Evolutionary conservation across 2,329 filamentous ascomycete species (phyloP).

Genomic region (Penicillium polonicum): DNA sequence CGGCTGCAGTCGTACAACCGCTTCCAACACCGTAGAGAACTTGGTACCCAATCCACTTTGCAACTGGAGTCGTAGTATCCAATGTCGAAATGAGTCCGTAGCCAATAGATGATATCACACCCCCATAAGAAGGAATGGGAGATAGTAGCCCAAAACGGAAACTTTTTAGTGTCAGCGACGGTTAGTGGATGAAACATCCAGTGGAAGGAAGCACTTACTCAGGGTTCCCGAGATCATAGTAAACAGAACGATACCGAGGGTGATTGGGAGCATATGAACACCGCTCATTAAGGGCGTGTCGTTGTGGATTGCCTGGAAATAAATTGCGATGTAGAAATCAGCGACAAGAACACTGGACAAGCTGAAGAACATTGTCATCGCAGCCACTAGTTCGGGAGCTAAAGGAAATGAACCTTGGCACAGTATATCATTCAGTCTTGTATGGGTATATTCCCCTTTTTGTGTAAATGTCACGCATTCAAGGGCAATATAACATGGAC

Average conservation of each 20-base stretch:
- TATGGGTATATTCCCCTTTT: no score
- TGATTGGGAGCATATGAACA: constrained; percentile 40
- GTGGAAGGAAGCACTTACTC: not conserved
- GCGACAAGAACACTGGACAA: constrained; percentile 27
- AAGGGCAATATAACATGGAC: no score
- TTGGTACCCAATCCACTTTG: constrained; percentile 33
- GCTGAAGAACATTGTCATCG: constrained; percentile 27
- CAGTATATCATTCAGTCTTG: no score
- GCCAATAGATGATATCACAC: constrained; percentile 29
- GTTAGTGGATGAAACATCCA: not conserved
- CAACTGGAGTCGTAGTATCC: constrained; percentile 17
- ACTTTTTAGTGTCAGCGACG: constrained; percentile 18
- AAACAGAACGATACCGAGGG: constrained; percentile 5
- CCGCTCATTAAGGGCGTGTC: constrained; percentile 41
- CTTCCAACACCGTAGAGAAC: constrained; percentile 26
- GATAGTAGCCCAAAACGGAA: constrained; percentile 33
- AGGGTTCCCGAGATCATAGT: constrained; percentile 6
- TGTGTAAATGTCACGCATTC: no score
- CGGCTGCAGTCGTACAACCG: constrained; percentile 15
- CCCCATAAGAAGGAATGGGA: constrained; percentile 32
- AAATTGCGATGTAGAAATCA: constrained; percentile 39
- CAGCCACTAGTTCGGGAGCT: not conserved
- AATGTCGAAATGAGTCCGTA: constrained; percentile 36
- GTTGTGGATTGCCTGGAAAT: constrained; percentile 43
- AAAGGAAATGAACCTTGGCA: no score